Conservation (phyloP, 371 early-diverging fungal genomes). For the Synchytrium microbalum region DNA sequence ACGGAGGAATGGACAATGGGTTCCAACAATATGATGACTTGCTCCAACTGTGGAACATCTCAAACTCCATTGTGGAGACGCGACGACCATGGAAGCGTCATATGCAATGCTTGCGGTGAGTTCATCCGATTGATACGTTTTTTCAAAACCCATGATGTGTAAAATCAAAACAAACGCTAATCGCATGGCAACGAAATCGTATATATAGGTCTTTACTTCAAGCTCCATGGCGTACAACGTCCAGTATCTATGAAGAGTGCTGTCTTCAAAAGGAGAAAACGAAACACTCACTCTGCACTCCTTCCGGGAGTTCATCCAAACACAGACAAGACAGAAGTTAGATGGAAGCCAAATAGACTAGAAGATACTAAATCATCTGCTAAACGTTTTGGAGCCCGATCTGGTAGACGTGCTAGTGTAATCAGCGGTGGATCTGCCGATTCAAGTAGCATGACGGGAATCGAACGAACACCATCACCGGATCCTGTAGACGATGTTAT, state of each 20-base stretch:
- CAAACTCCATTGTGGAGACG: slow-evolving; percentile 10
- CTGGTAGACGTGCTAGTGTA: background rate
- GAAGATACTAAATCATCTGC: slow-evolving; percentile 1
- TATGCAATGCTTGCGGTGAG: slow-evolving; percentile 12
- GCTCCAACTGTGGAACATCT: slow-evolving; percentile 6
- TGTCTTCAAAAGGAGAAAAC: background rate
- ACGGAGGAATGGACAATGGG: too few relatives aligned
- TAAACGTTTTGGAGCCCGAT: background rate
- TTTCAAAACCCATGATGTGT: background rate
- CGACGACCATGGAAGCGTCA: slow-evolving; percentile 5
- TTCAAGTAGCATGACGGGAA: background rate
- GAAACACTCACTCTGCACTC: background rate
- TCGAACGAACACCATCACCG: background rate
- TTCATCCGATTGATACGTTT: background rate
- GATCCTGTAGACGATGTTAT: background rate
- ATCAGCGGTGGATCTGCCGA: background rate
- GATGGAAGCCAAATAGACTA: too few relatives aligned
- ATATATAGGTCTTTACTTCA: background rate
- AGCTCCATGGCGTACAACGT: background rate
- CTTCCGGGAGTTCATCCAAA: background rate
- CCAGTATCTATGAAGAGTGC: background rate
- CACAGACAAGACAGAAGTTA: background rate
- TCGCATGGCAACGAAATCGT: background rate
- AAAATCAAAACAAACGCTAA: background rate
- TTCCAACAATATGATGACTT: too few relatives aligned